Evolutionary conservation across 257 asterid species (phyloP).

Genomic region (Petunia axillaris): DNA sequence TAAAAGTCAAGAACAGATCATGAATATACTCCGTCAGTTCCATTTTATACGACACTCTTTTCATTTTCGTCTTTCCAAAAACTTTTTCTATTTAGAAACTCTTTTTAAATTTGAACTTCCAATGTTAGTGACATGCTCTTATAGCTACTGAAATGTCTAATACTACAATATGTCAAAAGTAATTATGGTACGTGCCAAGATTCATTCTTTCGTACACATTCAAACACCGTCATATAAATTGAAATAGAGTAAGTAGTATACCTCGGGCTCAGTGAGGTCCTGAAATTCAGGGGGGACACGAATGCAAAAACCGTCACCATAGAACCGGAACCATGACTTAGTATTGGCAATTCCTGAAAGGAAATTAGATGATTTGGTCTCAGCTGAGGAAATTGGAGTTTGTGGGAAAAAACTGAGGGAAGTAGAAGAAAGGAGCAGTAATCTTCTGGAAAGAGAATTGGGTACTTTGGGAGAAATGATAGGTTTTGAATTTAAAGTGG

Average conservation of each 20-base stretch:
- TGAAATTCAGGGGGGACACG: slow-evolving; percentile 87
- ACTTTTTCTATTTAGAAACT: too few relatives aligned
- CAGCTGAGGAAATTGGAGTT: slow-evolving; percentile 43
- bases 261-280: slow-evolving; percentile 89
- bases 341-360: slow-evolving; percentile 82
- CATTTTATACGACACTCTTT: too few relatives aligned
- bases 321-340: slow-evolving; percentile 86
- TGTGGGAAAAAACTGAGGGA: slow-evolving; percentile 34
- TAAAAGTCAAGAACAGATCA: too few relatives aligned
- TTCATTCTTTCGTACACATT: too few relatives aligned
- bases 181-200: too few relatives aligned
- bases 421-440: slow-evolving; percentile 45
- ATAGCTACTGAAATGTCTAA: too few relatives aligned
- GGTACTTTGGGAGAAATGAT: slow-evolving; percentile 26
- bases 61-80: too few relatives aligned
- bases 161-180: too few relatives aligned
- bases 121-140: too few relatives aligned
- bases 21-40: too few relatives aligned
- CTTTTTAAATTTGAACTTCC: too few relatives aligned
- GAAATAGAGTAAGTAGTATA: slow-evolving; percentile 19
- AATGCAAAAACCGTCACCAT: slow-evolving; percentile 84
- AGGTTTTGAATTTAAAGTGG: slow-evolving; percentile 5
- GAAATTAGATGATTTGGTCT: slow-evolving; percentile 46
- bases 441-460: slow-evolving; percentile 47
- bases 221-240: too few relatives aligned